Evolutionary conservation across 495 filamentous ascomycete genomes (phyloP), one percentile per base, ranked within the genome.

Genomic region (Hypoxylon intermedium): DNA sequence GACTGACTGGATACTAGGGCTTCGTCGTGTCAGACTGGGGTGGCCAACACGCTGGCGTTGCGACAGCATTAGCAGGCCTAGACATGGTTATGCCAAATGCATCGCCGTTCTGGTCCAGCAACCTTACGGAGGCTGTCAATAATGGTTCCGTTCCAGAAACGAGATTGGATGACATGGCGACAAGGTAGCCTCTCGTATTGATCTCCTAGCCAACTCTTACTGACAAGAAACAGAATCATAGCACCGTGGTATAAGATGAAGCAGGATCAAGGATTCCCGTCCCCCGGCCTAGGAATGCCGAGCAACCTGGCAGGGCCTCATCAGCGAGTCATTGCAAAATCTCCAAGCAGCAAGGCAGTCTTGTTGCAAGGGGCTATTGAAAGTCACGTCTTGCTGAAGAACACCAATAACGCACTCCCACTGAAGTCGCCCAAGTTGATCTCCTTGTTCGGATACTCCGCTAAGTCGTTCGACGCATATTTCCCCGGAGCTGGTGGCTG

Each of bases 21-120:
- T 87, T 82, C 54, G 81, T 90, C 9, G 79, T 87, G 41, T 79
- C 76, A 6, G 87, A 90, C 68, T 89, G 85, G 85, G 70, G 72
- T 34, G 86, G 81, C 11, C 80, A 81, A 24, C 85, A 87, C 48
- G 75, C 77, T 0, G 85, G 82, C 6, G 74, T 80, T 1, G 75
- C 77, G 9, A 78, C 81, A 11, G 78, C 80, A 2, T 70, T 80
- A 31, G 79, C 77, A 4, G 86, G 85, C 12, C 45, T 88, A 48
- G 86, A 89, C 46, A 85, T 87, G 78, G 76, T 72, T 1, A 85
- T 85, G 82, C 82, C 75, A 0, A 77, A 73, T 18, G 82, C 81
- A 26, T 76, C 74, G 9, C 58, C 41, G 0, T 63, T 67, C 24
- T 79, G 75, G 72, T 74, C 70, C 4, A 33, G 41, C 13, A 73